phyloP scores from a whole-genome alignment of 768 basidiomycete species.

The Lactarius quietus region DNA sequence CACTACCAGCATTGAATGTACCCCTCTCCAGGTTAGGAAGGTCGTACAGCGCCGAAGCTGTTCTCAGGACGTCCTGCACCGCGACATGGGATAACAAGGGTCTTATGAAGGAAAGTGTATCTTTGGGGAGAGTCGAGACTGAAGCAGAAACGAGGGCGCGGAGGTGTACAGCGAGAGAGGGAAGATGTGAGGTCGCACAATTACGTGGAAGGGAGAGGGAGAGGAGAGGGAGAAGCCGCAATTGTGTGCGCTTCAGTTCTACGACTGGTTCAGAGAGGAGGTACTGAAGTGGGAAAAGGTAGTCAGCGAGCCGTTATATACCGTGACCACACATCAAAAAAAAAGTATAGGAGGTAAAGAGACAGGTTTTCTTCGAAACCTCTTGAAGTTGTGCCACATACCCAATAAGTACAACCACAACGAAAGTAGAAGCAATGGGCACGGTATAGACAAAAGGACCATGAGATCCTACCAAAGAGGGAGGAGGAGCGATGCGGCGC shows the following conservation, averaged over 20 bases:
- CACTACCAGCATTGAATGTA: slow-evolving; percentile 31
- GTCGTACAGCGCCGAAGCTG: slow-evolving; percentile 45
- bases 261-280: slow-evolving; percentile 23
- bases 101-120: slow-evolving; percentile 8
- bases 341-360: not conserved
- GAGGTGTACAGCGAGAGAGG: slow-evolving; percentile 36
- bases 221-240: slow-evolving; percentile 25
- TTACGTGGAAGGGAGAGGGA: slow-evolving; percentile 23
- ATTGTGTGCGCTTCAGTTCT: slow-evolving; percentile 32
- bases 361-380: not conserved
- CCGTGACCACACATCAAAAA: not conserved
- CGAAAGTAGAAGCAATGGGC: not conserved
- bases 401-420: not conserved
- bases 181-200: slow-evolving; percentile 19
- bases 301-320: slow-evolving; percentile 1
- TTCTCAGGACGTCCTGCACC: slow-evolving; percentile 39
- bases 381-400: not conserved
- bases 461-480: not conserved
- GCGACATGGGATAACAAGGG: slow-evolving; percentile 17
- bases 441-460: not conserved
- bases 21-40: slow-evolving; percentile 31
- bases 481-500: too few species aligned
- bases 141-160: slow-evolving; percentile 38
- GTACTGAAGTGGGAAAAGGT: slow-evolving; percentile 6
- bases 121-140: slow-evolving; percentile 31